Base-by-base conservation (phyloP, 2,329 filamentous ascomycete species). In the Hawksworthiomyces lignivorus region DNA sequence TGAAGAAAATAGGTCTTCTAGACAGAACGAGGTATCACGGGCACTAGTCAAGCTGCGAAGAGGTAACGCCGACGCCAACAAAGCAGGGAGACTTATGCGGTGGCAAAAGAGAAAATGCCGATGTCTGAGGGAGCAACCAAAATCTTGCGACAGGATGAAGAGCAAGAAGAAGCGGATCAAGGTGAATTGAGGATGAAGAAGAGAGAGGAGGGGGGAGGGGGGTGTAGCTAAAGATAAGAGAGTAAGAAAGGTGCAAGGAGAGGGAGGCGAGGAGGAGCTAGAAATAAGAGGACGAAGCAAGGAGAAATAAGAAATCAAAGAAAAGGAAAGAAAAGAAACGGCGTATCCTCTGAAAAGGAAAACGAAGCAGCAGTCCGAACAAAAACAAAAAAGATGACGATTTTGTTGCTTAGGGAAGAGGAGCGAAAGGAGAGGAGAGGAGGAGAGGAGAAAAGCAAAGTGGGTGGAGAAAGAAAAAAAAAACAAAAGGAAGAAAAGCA, bases 301-400 rank as follows among this genome's bases (percentile, higher is more conserved):
- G 33, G 49, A 43, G 35, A 44, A 36, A 31, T 26, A 34, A 39
- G 27, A 39, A 30, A 41, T 24, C 36, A 47, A 48, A 33, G 52
- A 53, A 50, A 53, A 57, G 50, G 54, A 45, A 47, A 39, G 37
- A 38, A 44, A 42, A 43, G 44, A 43, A 52, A 50, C 8, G n/a
- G n/a, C n/a, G n/a, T n/a, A n/a, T 39, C 45, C 42, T 42, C 42
- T 45, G 40, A 17, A 44, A 47, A 45, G 40, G 36, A 47, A 46
- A 44, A 24, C 29, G 39, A 41, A 44, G 37, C 42, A 33, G 41
- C 39, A 44, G 19, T 15, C 29, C 39, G 26, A 43, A 39, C 41
- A 48, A 39, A 40, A 38, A 47, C 42, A 46, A 32, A 46, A 42
- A 47, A 46, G 39, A 48, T 46, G 43, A 36, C 46, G 27, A 28